phyloP scores from a whole-genome alignment of 768 basidiomycete species.

The Ramaria rubella region DNA sequence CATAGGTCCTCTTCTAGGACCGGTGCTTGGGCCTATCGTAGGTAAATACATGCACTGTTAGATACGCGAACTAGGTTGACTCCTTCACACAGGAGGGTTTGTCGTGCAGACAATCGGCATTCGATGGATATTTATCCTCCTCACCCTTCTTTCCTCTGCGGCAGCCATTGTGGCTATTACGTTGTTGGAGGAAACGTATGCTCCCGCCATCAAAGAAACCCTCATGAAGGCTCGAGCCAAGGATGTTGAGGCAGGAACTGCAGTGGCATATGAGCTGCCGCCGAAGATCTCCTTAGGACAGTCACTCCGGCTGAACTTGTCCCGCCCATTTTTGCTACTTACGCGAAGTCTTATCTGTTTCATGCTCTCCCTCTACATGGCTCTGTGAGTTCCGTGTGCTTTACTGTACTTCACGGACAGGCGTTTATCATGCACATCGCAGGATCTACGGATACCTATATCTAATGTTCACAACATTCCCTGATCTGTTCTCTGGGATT shows the following conservation, averaged over 20 bases:
- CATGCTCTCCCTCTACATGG: slow-evolving; percentile 15
- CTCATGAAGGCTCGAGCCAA: slow-evolving; percentile 11
- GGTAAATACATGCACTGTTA: slow-evolving; percentile 27
- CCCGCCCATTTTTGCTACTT: slow-evolving; percentile 14
- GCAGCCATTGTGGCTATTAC: slow-evolving; percentile 12
- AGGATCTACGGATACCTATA: slow-evolving; percentile 18
- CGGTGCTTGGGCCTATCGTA: slow-evolving; percentile 7
- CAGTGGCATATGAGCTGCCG: slow-evolving; percentile 2
- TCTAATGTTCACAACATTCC: slow-evolving; percentile 28
- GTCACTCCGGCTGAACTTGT: slow-evolving; percentile 13
- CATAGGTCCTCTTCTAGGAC: slow-evolving; percentile 18
- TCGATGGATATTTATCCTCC: slow-evolving; percentile 15
- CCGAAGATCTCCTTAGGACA: slow-evolving; percentile 9
- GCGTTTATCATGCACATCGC: slow-evolving; percentile 79
- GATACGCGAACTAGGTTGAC: background rate
- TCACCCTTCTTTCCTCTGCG: slow-evolving; percentile 15
- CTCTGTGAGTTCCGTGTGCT: background rate
- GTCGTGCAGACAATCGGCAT: slow-evolving; percentile 12
- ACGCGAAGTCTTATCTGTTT: slow-evolving; percentile 17
- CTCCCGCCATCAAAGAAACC: slow-evolving; percentile 15
- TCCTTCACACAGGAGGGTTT: slow-evolving; percentile 13
- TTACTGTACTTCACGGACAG: slow-evolving; percentile 64
- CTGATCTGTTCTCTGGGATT: slow-evolving; percentile 28
- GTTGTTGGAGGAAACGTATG: slow-evolving; percentile 22
- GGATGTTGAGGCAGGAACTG: slow-evolving; percentile 7